Conservation (phyloP, 192 early-diverging fungal species). For the Radiomyces spectabilis region DNA sequence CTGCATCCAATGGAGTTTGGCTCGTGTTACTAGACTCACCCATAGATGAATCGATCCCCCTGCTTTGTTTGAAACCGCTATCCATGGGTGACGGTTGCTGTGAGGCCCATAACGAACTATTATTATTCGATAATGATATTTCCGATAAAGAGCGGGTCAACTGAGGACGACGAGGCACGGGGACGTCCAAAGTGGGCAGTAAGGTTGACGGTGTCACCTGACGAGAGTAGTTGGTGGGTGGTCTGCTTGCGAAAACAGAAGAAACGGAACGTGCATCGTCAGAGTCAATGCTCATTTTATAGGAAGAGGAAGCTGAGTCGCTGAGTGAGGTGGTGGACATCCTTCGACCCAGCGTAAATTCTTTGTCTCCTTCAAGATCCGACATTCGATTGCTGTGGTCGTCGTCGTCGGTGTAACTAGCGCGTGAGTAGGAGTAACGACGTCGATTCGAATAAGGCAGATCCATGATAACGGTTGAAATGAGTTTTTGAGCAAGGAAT, state of each 20-base stretch:
- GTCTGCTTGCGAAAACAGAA: no score
- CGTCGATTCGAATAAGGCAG: background rate
- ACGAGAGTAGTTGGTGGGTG: no score
- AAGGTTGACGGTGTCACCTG: background rate
- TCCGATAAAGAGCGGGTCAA: no score
- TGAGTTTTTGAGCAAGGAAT: background rate
- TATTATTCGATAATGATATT: no score
- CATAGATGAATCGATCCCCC: no score
- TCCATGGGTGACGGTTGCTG: no score
- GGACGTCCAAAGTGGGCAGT: background rate
- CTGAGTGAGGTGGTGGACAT: background rate
- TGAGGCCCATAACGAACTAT: no score
- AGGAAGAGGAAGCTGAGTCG: constrained; percentile 1
- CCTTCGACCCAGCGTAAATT: background rate
- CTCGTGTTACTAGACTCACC: no score
- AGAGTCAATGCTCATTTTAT: constrained; percentile 20
- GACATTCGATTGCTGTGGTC: constrained; percentile 8
- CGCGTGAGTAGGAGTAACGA: background rate
- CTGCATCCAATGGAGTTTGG: no score
- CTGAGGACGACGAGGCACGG: background rate
- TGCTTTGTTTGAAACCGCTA: no score
- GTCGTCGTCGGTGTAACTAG: background rate
- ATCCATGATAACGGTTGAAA: background rate
- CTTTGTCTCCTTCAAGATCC: constrained; percentile 5
- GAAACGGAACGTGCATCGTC: constrained; percentile 13